Evolutionary conservation across 106 monocot genomes (phyloP).

Genomic region (Hemerocallis citrina): DNA sequence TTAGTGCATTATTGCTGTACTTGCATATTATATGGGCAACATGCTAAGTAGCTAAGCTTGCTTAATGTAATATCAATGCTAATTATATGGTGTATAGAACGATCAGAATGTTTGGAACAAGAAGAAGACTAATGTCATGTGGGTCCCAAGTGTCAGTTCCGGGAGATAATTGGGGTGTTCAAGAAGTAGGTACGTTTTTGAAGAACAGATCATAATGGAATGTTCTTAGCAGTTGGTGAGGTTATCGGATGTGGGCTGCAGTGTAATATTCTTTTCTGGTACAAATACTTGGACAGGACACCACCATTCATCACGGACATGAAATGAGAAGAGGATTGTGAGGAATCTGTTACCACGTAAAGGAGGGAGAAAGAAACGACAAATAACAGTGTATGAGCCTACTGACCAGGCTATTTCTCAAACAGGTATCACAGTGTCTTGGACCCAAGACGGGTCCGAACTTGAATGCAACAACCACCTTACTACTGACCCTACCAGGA

Average conservation of each 20-base stretch:
- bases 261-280: constrained; percentile 11
- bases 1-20: constrained; percentile 10
- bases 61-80: not conserved
- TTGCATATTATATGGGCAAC: constrained; percentile 2
- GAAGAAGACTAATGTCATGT: not conserved
- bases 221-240: constrained; percentile 2
- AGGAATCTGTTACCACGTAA: not conserved
- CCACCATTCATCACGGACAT: not conserved
- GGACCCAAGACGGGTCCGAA: no score
- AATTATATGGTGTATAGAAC: not conserved
- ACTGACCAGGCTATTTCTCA: no score
- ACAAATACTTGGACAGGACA: constrained; percentile 6
- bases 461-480: no score
- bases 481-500: no score
- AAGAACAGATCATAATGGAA: not conserved
- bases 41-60: not conserved
- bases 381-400: no score
- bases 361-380: not conserved
- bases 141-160: not conserved
- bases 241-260: constrained; percentile 4
- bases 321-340: not conserved
- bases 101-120: not conserved
- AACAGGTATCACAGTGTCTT: no score
- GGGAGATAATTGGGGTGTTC: not conserved
- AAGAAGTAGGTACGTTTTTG: not conserved